Percentiles rank a stretch among this genome's conserved stretches.
These are phyloP conservation scores for Closterium sp. DNA, from an alignment of 139 green algal species.

Conservation along the genomic window DNA sequence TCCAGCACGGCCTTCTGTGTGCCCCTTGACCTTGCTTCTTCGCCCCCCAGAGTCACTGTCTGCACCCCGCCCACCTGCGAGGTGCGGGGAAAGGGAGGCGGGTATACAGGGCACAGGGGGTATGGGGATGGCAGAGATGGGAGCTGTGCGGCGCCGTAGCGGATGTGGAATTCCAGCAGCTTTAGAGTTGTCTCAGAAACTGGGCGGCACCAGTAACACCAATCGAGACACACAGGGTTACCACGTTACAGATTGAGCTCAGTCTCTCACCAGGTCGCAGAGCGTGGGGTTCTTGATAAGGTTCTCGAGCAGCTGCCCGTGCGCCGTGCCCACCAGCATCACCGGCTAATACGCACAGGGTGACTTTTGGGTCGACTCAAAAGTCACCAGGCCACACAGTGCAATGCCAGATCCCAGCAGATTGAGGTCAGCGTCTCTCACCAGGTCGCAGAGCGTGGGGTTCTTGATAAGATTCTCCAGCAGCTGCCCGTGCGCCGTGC, in stretches of 20 bases:
- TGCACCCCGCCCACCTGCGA: constrained; percentile 44
- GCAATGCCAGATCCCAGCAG: background rate
- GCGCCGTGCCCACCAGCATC: constrained; percentile 89
- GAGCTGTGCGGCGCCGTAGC: constrained; percentile 71
- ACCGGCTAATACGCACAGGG: constrained; percentile 93
- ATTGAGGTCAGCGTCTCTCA: no score
- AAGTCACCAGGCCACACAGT: background rate
- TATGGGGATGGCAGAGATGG: no score
- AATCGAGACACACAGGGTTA: background rate
- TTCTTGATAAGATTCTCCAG: constrained; percentile 99
- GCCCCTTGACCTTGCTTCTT: constrained; percentile 78
- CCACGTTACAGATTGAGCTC: background rate
- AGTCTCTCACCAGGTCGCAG: constrained; percentile 66
- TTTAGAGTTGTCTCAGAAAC: no score
- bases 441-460: constrained; percentile 74
- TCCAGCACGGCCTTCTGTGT: constrained; percentile 97
- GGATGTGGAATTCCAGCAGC: no score
- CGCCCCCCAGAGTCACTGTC: constrained; percentile 64
- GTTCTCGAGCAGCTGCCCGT: constrained; percentile 95
- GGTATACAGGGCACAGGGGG: no score
- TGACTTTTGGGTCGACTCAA: no score
- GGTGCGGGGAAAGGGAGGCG: background rate
- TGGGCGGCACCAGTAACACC: background rate
- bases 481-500: constrained; percentile 90
- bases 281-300: constrained; percentile 94